Conservation (phyloP, 2,329 filamentous ascomycete species). For the Aureobasidium sp. region DNA sequence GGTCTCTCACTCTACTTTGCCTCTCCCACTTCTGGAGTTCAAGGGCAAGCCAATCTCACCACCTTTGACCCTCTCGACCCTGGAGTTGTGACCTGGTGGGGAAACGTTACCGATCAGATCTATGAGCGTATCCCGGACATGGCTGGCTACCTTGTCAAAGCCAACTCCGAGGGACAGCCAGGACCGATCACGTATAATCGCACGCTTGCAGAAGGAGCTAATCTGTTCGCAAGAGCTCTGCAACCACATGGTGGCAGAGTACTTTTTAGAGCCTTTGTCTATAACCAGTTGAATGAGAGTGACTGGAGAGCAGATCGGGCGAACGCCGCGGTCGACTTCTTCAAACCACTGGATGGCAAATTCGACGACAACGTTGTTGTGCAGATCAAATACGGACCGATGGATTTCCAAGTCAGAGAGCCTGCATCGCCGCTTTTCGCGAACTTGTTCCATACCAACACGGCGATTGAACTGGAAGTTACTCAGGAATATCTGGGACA, state of each 20-base stretch:
- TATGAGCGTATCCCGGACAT: constrained; percentile 59
- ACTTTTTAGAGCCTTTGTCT: constrained; percentile 68
- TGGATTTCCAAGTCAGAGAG: constrained; percentile 67
- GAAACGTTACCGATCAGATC: constrained; percentile 50
- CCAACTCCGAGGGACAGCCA: constrained; percentile 64
- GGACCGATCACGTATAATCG: constrained; percentile 64
- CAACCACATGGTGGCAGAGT: constrained; percentile 54
- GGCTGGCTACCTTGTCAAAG: constrained; percentile 63
- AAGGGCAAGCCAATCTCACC: constrained; percentile 39
- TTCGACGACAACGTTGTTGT: constrained; percentile 66
- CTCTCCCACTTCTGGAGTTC: constrained; percentile 46
- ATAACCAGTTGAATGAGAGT: constrained; percentile 51
- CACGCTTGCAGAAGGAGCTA: constrained; percentile 60
- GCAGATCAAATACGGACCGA: constrained; percentile 68
- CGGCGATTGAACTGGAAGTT: constrained; percentile 59
- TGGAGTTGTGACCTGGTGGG: constrained; percentile 56
- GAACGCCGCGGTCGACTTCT: constrained; percentile 62
- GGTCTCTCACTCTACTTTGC: constrained; percentile 64
- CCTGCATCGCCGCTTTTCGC: constrained; percentile 59
- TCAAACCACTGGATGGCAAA: constrained; percentile 54
- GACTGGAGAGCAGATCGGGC: constrained; percentile 63
- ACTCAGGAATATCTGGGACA: constrained; percentile 66
- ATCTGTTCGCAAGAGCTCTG: constrained; percentile 57
- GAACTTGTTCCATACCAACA: constrained; percentile 40
- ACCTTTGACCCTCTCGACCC: constrained; percentile 61